phyloP scores from a whole-genome alignment of 805 yeast genomes.

The Hanseniaspora lindneri region DNA sequence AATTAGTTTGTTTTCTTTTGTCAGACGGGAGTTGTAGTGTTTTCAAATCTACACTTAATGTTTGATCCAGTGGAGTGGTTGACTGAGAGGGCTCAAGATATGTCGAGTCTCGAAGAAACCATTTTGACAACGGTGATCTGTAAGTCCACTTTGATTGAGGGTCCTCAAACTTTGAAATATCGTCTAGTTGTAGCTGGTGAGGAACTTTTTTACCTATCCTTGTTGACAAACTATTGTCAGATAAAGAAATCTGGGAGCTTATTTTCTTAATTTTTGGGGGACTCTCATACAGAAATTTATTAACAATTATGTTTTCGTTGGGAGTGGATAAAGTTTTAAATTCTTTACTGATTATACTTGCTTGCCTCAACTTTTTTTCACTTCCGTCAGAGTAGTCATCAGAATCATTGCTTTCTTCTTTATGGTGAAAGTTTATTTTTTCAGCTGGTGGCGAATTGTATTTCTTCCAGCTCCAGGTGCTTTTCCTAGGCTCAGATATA shows the following conservation, averaged over 20 bases:
- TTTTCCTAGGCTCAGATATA: too few relatives aligned
- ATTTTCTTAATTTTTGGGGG: conserved; percentile 25
- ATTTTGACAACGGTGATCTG: conserved; percentile 28
- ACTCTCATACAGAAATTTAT: conserved; percentile 21
- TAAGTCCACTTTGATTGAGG: conserved; percentile 22
- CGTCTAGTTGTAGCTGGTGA: not conserved
- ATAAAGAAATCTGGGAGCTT: conserved; percentile 18
- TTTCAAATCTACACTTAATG: conserved; percentile 25
- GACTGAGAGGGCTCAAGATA: conserved; percentile 20
- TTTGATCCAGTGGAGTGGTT: conserved; percentile 18
- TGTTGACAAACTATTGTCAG: not conserved
- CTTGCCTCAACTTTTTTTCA: too few relatives aligned
- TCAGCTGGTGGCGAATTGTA: too few relatives aligned
- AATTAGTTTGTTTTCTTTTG: conserved; percentile 19
- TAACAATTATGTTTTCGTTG: conserved; percentile 5
- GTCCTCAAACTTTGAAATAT: not conserved
- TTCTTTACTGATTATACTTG: not conserved
- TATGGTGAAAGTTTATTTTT: too few relatives aligned
- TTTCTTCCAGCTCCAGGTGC: too few relatives aligned
- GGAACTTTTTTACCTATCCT: conserved; percentile 2
- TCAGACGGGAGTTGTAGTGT: conserved; percentile 23
- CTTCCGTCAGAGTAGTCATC: too few relatives aligned
- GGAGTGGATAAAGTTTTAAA: not conserved
- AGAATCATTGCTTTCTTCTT: too few relatives aligned
- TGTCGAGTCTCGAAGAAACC: conserved; percentile 27